Percentiles rank a stretch among this genome's conserved stretches.
Evolutionary conservation across 2,329 filamentous ascomycete genomes (phyloP).

Genomic region (Aspergillus ochraceus): DNA sequence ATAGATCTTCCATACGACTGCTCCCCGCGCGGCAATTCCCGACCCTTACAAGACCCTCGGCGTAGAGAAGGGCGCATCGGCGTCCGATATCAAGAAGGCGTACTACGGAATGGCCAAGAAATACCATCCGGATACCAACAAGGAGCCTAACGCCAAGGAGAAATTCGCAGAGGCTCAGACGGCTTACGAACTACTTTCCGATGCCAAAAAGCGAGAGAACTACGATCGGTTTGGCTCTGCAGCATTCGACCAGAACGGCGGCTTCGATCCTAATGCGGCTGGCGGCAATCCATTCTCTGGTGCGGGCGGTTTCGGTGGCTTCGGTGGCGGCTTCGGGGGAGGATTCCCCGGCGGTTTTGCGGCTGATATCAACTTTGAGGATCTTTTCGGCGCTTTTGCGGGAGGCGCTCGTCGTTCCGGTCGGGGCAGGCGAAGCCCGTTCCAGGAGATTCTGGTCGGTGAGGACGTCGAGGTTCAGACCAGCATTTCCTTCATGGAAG

Average conservation of each 20-base stretch:
- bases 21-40: conserved; percentile 66
- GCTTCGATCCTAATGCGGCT: conserved; percentile 73
- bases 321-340: conserved; percentile 55
- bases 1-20: conserved; percentile 46
- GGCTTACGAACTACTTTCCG: conserved; percentile 90
- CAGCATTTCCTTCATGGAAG: conserved; percentile 92
- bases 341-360: conserved; percentile 64
- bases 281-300: conserved; percentile 55
- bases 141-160: conserved; percentile 89
- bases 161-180: conserved; percentile 91
- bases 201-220: conserved; percentile 87
- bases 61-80: conserved; percentile 75
- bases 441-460: conserved; percentile 83
- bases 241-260: conserved; percentile 65
- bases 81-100: conserved; percentile 92
- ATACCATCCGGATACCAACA: conserved; percentile 97
- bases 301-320: conserved; percentile 62
- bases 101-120: conserved; percentile 98
- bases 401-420: conserved; percentile 56
- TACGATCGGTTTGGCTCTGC: conserved; percentile 88
- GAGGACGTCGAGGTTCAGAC: conserved; percentile 95
- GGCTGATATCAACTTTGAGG: conserved; percentile 90
- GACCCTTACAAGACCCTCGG: conserved; percentile 89
- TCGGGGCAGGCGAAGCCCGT: conserved; percentile 63
- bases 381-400: conserved; percentile 87